Conservation (phyloP, 306 rosid species). For the Malus fusca region DNA sequence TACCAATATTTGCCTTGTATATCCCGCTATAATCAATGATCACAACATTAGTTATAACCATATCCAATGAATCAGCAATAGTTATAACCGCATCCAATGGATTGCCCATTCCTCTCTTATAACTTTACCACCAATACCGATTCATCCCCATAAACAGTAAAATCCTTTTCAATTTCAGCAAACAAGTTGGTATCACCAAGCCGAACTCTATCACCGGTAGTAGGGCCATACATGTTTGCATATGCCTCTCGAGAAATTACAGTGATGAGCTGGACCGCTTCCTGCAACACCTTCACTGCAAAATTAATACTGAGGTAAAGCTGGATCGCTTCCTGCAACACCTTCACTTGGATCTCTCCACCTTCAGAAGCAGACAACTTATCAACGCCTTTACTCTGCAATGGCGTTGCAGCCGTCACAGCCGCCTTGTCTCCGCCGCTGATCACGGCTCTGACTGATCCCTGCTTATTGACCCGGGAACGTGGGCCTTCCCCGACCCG, state of each 20-base stretch:
- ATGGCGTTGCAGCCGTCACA: conserved; percentile 14
- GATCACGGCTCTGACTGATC: conserved; percentile 36
- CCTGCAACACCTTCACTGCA: conserved; percentile 77
- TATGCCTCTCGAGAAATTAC: conserved; percentile 56
- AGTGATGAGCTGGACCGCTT: conserved; percentile 36
- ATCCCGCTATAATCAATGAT: conserved; percentile 78
- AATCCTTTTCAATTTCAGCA: conserved; percentile 81
- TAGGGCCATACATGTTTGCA: conserved; percentile 71
- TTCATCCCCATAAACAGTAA: conserved; percentile 76
- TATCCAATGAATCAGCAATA: too few species aligned
- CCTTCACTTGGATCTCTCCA: conserved; percentile 34
- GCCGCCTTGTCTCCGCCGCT: conserved; percentile 47
- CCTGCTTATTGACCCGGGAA: conserved; percentile 9
- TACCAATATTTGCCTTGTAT: conserved; percentile 81
- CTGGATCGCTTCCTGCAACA: background rate
- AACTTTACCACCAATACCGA: conserved; percentile 85
- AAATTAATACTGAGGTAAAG: conserved; percentile 34
- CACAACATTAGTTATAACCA: conserved; percentile 50
- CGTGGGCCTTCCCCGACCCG: background rate
- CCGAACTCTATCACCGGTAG: conserved; percentile 57
- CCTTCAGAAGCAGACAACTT: conserved; percentile 18
- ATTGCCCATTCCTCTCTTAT: conserved; percentile 87
- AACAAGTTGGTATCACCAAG: conserved; percentile 83
- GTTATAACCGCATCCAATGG: conserved; percentile 68
- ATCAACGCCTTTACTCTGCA: conserved; percentile 28